phyloP scores from a whole-genome alignment of 495 filamentous ascomycete species.

The Talaromyces stipitatus region DNA sequence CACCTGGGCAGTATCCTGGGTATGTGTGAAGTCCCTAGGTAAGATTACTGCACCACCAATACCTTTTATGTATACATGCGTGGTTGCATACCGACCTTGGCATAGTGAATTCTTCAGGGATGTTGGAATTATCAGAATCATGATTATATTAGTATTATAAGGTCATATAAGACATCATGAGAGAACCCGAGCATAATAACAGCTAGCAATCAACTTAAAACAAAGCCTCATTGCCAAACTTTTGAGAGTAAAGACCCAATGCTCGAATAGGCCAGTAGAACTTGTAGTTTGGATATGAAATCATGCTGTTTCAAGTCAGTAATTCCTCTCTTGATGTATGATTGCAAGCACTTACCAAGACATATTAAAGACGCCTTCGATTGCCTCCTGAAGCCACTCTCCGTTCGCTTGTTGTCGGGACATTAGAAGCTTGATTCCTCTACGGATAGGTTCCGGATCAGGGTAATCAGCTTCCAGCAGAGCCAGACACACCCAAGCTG shows the following conservation, averaged over 20 bases:
- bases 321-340: conserved; percentile 66
- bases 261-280: conserved; percentile 93
- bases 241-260: conserved; percentile 74
- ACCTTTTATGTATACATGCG: too few relatives aligned
- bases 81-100: too few relatives aligned
- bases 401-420: conserved; percentile 76
- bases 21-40: too few relatives aligned
- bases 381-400: conserved; percentile 91
- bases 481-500: conserved; percentile 81
- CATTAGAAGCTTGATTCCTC: conserved; percentile 76
- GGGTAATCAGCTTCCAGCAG: conserved; percentile 83
- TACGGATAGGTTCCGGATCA: conserved; percentile 60
- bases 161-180: background rate
- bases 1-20: too few relatives aligned
- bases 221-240: conserved; percentile 59
- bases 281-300: conserved; percentile 99
- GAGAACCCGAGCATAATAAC: background rate
- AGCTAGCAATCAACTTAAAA: conserved; percentile 14
- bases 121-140: too few relatives aligned
- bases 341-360: conserved; percentile 58
- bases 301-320: conserved; percentile 72
- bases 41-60: too few relatives aligned
- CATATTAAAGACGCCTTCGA: conserved; percentile 98
- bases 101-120: background rate
- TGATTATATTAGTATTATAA: background rate